phyloP scores from a whole-genome alignment of 2,329 filamentous ascomycete genomes.

The Canariomyces notabilis region DNA sequence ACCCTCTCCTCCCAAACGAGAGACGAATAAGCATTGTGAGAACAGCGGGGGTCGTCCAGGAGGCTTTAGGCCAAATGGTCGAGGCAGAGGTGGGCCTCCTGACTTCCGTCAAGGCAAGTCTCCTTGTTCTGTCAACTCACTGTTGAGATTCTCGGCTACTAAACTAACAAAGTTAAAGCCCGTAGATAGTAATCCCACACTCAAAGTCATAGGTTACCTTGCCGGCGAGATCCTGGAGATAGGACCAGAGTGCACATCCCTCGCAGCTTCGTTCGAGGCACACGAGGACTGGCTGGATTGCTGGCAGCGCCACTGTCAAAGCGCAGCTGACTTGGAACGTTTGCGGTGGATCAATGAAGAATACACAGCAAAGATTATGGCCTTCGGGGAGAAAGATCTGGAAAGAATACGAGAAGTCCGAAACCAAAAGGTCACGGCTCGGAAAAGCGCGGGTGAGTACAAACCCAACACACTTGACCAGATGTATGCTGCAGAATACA shows the following conservation, averaged over 20 bases:
- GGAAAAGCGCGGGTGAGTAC: too few relatives aligned
- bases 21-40: slow-evolving; percentile 11
- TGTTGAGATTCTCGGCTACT: too few relatives aligned
- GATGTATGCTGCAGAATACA: too few relatives aligned
- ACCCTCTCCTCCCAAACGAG: slow-evolving; percentile 5
- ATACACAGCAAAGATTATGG: slow-evolving; percentile 13
- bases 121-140: background rate
- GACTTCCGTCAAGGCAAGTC: background rate
- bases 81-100: background rate
- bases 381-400: slow-evolving; percentile 6
- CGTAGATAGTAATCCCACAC: background rate
- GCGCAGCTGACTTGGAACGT: slow-evolving; percentile 4
- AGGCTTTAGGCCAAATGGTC: slow-evolving; percentile 10
- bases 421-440: too few relatives aligned
- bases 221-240: slow-evolving; percentile 14
- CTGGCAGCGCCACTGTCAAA: slow-evolving; percentile 14
- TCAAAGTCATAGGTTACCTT: slow-evolving; percentile 15
- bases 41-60: slow-evolving; percentile 16
- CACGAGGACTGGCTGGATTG: slow-evolving; percentile 13
- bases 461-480: too few relatives aligned
- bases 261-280: slow-evolving; percentile 12
- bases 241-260: slow-evolving; percentile 11
- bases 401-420: too few relatives aligned
- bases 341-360: slow-evolving; percentile 15
- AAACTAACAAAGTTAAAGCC: background rate